Conservation (phyloP, 345 rosid genomes). For the Hibiscus tridactylites region DNA sequence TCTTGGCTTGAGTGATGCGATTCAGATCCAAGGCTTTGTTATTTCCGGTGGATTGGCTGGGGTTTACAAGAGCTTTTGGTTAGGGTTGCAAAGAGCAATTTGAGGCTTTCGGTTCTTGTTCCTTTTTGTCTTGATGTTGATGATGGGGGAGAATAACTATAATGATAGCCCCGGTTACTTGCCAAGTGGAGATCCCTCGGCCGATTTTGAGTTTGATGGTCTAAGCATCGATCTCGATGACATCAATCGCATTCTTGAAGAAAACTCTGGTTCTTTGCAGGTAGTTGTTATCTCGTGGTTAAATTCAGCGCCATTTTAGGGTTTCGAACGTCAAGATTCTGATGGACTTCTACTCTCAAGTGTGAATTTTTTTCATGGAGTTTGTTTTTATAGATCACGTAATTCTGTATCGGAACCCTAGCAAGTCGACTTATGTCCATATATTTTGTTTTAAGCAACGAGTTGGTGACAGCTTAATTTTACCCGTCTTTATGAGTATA, state of each 20-base stretch:
- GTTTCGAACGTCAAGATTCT: neutral
- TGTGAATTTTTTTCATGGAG: neutral
- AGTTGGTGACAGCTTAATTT: neutral
- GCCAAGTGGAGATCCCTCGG: conserved; percentile 9
- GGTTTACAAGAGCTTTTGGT: neutral
- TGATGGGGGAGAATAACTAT: conserved; percentile 26
- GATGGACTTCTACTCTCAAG: neutral
- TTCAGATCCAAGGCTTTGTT: neutral
- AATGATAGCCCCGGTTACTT: conserved; percentile 6
- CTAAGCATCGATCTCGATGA: conserved; percentile 35
- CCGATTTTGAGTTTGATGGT: conserved; percentile 13
- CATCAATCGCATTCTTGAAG: conserved; percentile 29
- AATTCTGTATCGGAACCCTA: neutral
- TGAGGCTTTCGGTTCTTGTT: neutral
- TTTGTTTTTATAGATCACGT: neutral
- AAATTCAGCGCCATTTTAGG: neutral
- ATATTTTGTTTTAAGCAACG: neutral
- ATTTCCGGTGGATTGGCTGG: neutral
- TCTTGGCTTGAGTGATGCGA: neutral
- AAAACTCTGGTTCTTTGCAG: conserved; percentile 26
- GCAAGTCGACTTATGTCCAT: neutral
- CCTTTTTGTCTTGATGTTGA: neutral
- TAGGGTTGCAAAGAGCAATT: neutral
- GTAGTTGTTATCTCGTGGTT: conserved; percentile 20
- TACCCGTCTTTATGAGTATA: neutral